phyloP scores from a whole-genome alignment of 805 yeast species.

The Kazachstania psychrophila region DNA sequence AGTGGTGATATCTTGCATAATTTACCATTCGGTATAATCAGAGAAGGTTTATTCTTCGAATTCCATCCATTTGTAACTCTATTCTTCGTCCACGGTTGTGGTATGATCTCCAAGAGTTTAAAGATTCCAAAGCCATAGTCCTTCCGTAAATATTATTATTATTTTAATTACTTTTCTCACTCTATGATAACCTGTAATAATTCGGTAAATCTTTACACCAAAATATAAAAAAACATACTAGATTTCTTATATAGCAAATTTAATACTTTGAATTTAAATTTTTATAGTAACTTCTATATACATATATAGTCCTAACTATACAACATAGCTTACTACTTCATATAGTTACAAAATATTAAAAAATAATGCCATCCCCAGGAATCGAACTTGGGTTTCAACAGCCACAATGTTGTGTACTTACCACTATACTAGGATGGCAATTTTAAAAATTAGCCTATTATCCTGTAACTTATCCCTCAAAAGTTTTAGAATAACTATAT shows the following conservation, averaged over 20 bases:
- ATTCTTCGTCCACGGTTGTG: slow-evolving; percentile 76
- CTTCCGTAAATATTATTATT: not conserved
- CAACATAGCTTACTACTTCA: not conserved
- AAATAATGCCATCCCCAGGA: slow-evolving; percentile 32
- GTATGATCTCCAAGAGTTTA: slow-evolving; percentile 83
- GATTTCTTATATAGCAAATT: not conserved
- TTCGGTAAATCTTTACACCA: not conserved
- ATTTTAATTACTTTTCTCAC: slow-evolving; percentile 1
- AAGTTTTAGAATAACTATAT: too few species aligned
- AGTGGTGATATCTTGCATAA: slow-evolving; percentile 38
- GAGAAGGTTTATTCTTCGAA: slow-evolving; percentile 51
- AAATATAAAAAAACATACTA: not conserved
- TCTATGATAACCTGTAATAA: too few species aligned
- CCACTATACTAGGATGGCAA: slow-evolving; percentile 35
- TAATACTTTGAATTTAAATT: not conserved
- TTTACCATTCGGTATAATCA: slow-evolving; percentile 58
- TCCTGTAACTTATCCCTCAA: too few species aligned
- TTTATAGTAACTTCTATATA: not conserved
- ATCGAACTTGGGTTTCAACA: slow-evolving; percentile 36
- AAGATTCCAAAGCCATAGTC: slow-evolving; percentile 74
- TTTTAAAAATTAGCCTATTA: too few species aligned
- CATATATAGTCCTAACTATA: too few species aligned
- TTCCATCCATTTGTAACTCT: slow-evolving; percentile 61
- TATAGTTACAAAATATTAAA: not conserved
- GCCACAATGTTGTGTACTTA: slow-evolving; percentile 36